Conservation (phyloP, 2,329 filamentous ascomycete species). For the Aspergillus costaricaensis region DNA sequence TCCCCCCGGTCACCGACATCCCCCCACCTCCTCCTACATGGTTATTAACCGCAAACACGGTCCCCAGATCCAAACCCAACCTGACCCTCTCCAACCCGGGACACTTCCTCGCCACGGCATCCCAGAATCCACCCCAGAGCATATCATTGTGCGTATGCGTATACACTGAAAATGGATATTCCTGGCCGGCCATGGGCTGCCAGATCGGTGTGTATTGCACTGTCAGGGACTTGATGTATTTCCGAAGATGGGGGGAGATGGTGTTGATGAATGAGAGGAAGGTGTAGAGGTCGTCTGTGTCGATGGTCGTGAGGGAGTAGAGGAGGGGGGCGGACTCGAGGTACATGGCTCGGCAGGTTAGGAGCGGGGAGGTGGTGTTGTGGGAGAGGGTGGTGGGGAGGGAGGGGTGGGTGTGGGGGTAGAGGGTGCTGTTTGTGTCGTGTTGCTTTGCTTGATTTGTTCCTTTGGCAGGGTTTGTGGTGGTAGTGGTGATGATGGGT, state of each 20-base stretch:
- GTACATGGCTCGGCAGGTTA: conserved; percentile 39
- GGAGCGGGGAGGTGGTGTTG: conserved; percentile 29
- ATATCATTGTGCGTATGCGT: conserved; percentile 39
- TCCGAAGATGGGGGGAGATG: conserved; percentile 23
- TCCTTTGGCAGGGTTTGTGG: not conserved
- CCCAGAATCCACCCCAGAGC: not conserved
- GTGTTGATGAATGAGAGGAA: conserved; percentile 36
- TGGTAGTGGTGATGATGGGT: conserved; percentile 19
- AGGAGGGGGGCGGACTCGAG: conserved; percentile 33
- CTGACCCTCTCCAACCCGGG: not conserved
- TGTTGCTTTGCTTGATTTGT: not conserved
- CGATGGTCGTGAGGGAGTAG: conserved; percentile 34
- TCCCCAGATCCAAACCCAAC: not conserved
- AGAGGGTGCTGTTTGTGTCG: conserved; percentile 24
- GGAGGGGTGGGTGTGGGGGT: conserved; percentile 36
- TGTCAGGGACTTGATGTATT: conserved; percentile 26
- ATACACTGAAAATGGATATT: conserved; percentile 35
- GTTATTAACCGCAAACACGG: not conserved
- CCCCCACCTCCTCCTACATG: not conserved
- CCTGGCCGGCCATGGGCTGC: conserved; percentile 35
- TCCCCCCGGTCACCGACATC: conserved; percentile 23
- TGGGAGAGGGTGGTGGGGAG: conserved; percentile 30
- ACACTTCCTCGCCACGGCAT: not conserved
- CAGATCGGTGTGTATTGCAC: conserved; percentile 40
- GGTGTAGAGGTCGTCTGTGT: conserved; percentile 41